Conservation (phyloP, 768 basidiomycete species). For the Pisolithus microcarpus region DNA sequence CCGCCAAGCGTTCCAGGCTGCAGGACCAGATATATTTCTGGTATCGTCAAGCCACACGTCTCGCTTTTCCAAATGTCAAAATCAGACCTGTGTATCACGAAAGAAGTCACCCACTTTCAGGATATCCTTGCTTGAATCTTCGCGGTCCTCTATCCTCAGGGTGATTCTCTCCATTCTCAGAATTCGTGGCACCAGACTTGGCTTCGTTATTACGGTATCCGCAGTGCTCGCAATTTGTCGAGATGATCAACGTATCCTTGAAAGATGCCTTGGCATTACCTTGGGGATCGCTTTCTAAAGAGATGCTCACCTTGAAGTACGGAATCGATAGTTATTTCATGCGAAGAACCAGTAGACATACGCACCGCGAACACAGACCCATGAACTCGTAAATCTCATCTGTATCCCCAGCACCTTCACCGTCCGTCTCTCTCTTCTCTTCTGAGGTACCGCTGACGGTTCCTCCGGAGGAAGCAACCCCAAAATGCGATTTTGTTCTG, state of each 20-base stretch:
- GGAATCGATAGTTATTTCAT: slow-evolving; percentile 98
- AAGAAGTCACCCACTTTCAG: no score
- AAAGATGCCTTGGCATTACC: not conserved
- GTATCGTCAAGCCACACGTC: no score
- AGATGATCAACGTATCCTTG: slow-evolving; percentile 96
- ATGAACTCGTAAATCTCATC: slow-evolving; percentile 86
- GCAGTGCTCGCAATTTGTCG: slow-evolving; percentile 91
- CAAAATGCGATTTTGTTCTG: slow-evolving; percentile 72
- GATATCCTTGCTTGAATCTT: no score
- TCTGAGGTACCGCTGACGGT: slow-evolving; percentile 8
- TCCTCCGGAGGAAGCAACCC: slow-evolving; percentile 60
- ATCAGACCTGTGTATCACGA: no score
- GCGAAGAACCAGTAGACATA: slow-evolving; percentile 69
- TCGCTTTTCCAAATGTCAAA: no score
- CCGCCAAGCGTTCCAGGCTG: no score
- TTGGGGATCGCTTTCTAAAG: not conserved
- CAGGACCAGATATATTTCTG: no score
- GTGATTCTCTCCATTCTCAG: no score
- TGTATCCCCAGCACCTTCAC: slow-evolving; percentile 7
- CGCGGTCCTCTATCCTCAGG: slow-evolving; percentile 86
- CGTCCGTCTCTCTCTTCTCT: slow-evolving; percentile 6
- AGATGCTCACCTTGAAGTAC: slow-evolving; percentile 75
- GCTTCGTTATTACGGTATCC: slow-evolving; percentile 98
- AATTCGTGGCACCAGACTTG: no score
- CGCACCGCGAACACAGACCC: slow-evolving; percentile 84